phyloP scores from a whole-genome alignment of 2,329 filamentous ascomycete genomes.

The Aspergillus clavatus region DNA sequence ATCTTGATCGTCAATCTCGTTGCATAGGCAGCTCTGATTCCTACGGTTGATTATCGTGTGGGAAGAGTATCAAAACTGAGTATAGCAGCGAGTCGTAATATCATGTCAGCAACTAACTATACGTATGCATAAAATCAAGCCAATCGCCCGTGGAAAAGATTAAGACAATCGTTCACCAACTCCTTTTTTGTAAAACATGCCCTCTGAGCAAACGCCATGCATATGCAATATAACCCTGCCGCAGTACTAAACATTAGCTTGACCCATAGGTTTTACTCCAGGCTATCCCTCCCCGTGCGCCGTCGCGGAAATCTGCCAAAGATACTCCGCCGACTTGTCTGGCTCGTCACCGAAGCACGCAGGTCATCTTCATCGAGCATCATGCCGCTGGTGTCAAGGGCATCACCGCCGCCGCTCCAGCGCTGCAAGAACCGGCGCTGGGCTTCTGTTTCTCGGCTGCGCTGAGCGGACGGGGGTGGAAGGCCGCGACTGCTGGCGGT shows the following conservation, averaged over 20 bases:
- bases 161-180: not conserved
- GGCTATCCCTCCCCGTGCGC: slow-evolving; percentile 46
- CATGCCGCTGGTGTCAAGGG: slow-evolving; percentile 33
- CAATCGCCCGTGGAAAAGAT: not conserved
- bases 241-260: too few species aligned
- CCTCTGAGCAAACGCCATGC: not conserved
- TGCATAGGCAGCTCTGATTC: not conserved
- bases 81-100: too few species aligned
- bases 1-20: not conserved
- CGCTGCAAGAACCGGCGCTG: slow-evolving; percentile 37
- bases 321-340: slow-evolving; percentile 28
- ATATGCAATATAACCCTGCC: not conserved
- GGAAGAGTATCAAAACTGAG: too few species aligned
- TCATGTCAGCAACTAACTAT: too few species aligned
- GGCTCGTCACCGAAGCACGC: slow-evolving; percentile 31
- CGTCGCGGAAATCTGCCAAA: slow-evolving; percentile 38
- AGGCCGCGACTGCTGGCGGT: slow-evolving; percentile 31
- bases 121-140: not conserved
- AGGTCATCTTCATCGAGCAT: slow-evolving; percentile 33
- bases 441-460: slow-evolving; percentile 34
- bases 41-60: not conserved
- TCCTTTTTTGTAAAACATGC: not conserved
- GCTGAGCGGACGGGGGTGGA: slow-evolving; percentile 23
- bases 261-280: too few species aligned
- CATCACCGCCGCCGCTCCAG: slow-evolving; percentile 37